Conservation (phyloP, 2,329 filamentous ascomycete genomes). For the Rhytidhysteron rufulum region DNA sequence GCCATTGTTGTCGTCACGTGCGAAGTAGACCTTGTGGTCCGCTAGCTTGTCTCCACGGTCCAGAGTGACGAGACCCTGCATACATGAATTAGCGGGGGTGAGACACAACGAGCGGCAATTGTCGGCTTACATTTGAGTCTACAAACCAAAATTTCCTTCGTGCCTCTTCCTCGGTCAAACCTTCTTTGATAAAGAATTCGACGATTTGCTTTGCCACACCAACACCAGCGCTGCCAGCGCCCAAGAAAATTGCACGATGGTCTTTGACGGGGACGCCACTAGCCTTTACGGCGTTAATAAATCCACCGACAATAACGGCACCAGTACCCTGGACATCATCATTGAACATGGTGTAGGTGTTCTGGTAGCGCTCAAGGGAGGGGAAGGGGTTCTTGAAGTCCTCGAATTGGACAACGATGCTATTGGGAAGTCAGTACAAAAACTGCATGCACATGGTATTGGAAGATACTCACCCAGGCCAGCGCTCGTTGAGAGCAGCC, state of each 20-base stretch:
- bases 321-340: conserved; percentile 98
- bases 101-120: background rate
- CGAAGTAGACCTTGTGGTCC: conserved; percentile 75
- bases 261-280: conserved; percentile 82
- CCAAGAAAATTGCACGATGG: conserved; percentile 93
- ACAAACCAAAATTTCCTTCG: conserved; percentile 94
- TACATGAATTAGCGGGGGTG: background rate
- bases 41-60: conserved; percentile 93
- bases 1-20: conserved; percentile 61
- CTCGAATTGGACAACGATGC: conserved; percentile 84
- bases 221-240: conserved; percentile 90
- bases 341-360: conserved; percentile 93
- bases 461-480: conserved; percentile 56
- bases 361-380: conserved; percentile 83
- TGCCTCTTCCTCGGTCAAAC: conserved; percentile 82
- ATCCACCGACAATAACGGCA: conserved; percentile 84
- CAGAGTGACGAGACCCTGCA: conserved; percentile 74
- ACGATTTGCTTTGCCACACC: conserved; percentile 98
- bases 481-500: conserved; percentile 76
- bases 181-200: conserved; percentile 91
- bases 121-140: conserved; percentile 65
- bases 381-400: conserved; percentile 98
- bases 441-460: conserved; percentile 1
- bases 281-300: conserved; percentile 73
- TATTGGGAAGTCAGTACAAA: conserved; percentile 35